Conservation (phyloP, 75 land plant genomes). For the Isoetes taiwanensis region DNA sequence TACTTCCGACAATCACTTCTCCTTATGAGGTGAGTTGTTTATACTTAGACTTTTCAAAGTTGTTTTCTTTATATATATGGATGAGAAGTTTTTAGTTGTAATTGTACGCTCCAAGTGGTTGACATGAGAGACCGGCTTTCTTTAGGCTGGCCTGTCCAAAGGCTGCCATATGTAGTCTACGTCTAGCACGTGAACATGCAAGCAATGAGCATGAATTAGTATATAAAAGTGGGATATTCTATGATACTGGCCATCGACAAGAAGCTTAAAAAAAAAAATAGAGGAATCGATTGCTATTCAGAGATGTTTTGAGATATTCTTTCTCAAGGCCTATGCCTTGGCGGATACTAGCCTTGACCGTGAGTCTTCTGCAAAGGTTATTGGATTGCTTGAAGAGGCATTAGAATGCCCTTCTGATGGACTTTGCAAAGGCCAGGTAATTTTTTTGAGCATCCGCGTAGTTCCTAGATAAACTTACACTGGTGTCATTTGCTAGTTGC, state of each 20-base stretch:
- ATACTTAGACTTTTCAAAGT: too few species aligned
- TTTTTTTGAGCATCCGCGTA: too few species aligned
- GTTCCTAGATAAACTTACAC: too few species aligned
- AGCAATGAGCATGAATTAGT: slow-evolving; percentile 72
- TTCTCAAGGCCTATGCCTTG: slow-evolving; percentile 90
- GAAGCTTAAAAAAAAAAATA: slow-evolving; percentile 77
- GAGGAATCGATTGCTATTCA: slow-evolving; percentile 72
- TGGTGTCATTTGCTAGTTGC: too few species aligned
- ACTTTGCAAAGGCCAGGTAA: slow-evolving; percentile 95
- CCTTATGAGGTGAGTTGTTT: slow-evolving; percentile 68
- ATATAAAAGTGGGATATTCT: slow-evolving; percentile 95
- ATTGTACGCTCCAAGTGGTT: too few species aligned
- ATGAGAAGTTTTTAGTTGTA: slow-evolving; percentile 1
- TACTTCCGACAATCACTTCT: slow-evolving; percentile 94
- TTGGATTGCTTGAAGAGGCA: slow-evolving; percentile 82
- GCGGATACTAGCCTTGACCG: slow-evolving; percentile 82
- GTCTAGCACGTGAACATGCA: slow-evolving; percentile 79
- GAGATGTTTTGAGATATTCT: slow-evolving; percentile 92
- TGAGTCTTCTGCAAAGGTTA: slow-evolving; percentile 52
- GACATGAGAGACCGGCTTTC: too few species aligned
- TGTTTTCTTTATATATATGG: too few species aligned
- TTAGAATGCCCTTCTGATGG: slow-evolving; percentile 91
- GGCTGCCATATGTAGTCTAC: slow-evolving; percentile 86
- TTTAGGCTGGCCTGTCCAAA: slow-evolving; percentile 95
- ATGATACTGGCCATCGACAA: slow-evolving; percentile 90